A percentile compares a stretch with the other conserved stretches of the same genome.
phyloP scores from a whole-genome alignment of 2,329 filamentous ascomycete species.

The Exophiala calicioides region DNA sequence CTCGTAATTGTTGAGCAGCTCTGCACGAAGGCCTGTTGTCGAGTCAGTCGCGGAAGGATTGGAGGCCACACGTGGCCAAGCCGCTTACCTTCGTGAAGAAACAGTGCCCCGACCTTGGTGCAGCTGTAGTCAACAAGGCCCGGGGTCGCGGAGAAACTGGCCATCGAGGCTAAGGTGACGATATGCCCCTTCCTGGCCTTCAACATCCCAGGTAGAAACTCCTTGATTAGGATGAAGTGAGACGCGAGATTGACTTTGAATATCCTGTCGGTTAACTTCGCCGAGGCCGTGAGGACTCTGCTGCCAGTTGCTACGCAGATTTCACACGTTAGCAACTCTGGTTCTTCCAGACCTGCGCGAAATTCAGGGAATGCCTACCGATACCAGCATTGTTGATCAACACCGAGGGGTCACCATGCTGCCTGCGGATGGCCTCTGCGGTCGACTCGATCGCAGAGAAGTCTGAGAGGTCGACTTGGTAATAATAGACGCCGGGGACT shows the following conservation, averaged over 20 bases:
- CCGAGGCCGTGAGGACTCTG: slow-evolving; percentile 59
- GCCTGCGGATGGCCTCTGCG: slow-evolving; percentile 49
- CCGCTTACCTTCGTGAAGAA: slow-evolving; percentile 65
- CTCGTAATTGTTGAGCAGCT: slow-evolving; percentile 57
- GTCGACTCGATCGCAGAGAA: slow-evolving; percentile 51
- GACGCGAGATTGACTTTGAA: slow-evolving; percentile 71
- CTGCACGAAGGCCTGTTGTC: slow-evolving; percentile 47
- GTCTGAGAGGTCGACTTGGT: slow-evolving; percentile 69
- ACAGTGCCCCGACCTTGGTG: slow-evolving; percentile 65
- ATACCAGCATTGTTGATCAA: slow-evolving; percentile 73
- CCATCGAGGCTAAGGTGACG: slow-evolving; percentile 67
- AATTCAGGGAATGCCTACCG: too few species aligned
- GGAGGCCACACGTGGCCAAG: neutral
- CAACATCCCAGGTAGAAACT: slow-evolving; percentile 69
- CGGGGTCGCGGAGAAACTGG: slow-evolving; percentile 61
- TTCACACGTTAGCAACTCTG: too few species aligned
- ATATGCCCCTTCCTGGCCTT: slow-evolving; percentile 68
- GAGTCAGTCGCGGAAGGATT: neutral
- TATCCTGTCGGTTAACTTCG: slow-evolving; percentile 63
- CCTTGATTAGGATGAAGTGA: slow-evolving; percentile 66
- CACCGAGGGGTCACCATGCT: slow-evolving; percentile 66
- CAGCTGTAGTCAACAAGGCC: slow-evolving; percentile 68
- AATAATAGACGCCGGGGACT: slow-evolving; percentile 60
- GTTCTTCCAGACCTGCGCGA: too few species aligned
- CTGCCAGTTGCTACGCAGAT: slow-evolving; percentile 46